Conservation (phyloP, 306 rosid genomes). For the Cicer cuneatum region DNA sequence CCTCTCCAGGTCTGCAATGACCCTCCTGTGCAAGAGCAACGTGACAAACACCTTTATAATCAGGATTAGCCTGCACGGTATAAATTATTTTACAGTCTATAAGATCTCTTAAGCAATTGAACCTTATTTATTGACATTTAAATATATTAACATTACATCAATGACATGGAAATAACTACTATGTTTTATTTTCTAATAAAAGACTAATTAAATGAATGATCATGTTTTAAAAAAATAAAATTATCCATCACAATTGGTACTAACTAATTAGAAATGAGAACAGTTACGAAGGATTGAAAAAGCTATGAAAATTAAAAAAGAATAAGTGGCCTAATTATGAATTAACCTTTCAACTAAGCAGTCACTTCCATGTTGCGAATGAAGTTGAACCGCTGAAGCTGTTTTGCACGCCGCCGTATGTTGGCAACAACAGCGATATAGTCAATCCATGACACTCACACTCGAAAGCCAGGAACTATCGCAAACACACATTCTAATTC, state of each 20-base stretch:
- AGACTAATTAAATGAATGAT: not conserved
- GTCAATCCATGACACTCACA: too few relatives aligned
- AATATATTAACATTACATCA: not conserved
- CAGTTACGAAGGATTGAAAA: not conserved
- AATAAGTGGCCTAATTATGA: not conserved
- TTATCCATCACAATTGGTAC: not conserved
- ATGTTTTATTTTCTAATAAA: not conserved
- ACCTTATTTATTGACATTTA: not conserved
- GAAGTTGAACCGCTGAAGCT: too few relatives aligned
- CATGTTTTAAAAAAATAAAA: too few relatives aligned
- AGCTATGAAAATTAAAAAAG: not conserved
- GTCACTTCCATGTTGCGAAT: too few relatives aligned
- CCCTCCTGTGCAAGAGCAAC: constrained; percentile 92
- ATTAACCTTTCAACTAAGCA: not conserved
- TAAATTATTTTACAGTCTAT: not conserved
- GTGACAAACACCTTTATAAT: constrained; percentile 89
- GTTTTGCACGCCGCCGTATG: too few relatives aligned
- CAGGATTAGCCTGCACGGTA: constrained; percentile 74
- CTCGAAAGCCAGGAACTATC: too few relatives aligned
- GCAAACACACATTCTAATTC: too few relatives aligned
- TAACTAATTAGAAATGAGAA: not conserved
- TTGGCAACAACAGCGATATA: too few relatives aligned
- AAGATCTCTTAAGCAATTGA: not conserved
- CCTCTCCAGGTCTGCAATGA: constrained; percentile 97
- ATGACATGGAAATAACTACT: not conserved